Evolutionary conservation across 345 rosid species (phyloP), one percentile per base, ranked within the genome.

Genomic region (Gossypium longicalyx): DNA sequence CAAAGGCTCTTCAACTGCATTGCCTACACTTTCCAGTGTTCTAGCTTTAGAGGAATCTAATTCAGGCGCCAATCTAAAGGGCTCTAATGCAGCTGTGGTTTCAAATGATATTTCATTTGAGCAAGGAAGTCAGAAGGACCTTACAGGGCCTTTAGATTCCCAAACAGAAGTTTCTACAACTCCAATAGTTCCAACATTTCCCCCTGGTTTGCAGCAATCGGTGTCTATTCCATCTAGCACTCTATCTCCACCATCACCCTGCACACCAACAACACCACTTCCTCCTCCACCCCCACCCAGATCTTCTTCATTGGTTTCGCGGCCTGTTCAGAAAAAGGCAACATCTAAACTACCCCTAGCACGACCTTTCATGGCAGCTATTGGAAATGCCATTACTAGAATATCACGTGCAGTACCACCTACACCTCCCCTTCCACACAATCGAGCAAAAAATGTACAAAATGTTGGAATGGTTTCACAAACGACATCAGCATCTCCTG

Each of bases 1-100:
- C 84, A 95, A 88, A 82, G 97, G 90, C 67, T 87, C 94, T 53
- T 82, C 49, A 88, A 87, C 83, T 82, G 92, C 93, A 58, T 94
- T 96, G 16, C 90, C 98, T 74, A 79, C 85, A 67, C 89, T 93
- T 76, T 80, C 94, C 27, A 27, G 81, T 43, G 75, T 73, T 59
- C 68, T 60, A 60, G 80, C 96, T 78, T 71, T 76, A 29, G 87
- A 90, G 82, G 96, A 89, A 73, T 77, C 90, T 29, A 80, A 67
- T 62, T 76, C 66, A n/a, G 78, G 66, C 72, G 60, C 83, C 54
- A 80, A 78, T 73, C 65, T 41, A 54, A 85, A 81, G 78, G 71
- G 43, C 57, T 67, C 83, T 57, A 77, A 80, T 71, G 83, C 73
- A 74, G 75, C 78, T 71, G 80, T 76, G 76, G 63, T 81, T 73